Conservation (phyloP, 2,329 filamentous ascomycete genomes). For the Cadophora luteo-olivacea region DNA sequence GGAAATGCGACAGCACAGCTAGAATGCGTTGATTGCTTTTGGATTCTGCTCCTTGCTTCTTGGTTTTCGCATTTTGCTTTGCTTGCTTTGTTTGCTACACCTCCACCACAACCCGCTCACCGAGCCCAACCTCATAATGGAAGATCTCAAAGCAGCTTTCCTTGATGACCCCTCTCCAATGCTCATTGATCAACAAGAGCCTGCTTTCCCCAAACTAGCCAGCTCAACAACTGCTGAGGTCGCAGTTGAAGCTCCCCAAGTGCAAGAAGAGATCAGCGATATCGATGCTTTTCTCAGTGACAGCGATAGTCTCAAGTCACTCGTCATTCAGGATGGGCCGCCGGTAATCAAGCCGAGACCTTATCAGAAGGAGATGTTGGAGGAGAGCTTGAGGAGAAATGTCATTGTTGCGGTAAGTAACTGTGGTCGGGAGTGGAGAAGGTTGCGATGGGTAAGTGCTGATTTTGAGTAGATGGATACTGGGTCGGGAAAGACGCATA, state of each 20-base stretch:
- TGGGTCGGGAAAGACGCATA: conserved; percentile 78
- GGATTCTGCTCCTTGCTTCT: background rate
- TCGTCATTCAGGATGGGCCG: conserved; percentile 19
- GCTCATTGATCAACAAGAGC: background rate
- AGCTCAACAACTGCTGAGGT: background rate
- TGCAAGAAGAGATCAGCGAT: background rate
- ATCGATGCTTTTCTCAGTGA: conserved; percentile 22
- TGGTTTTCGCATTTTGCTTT: background rate
- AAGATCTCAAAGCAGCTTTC: conserved; percentile 2
- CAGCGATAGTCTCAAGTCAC: conserved; percentile 13
- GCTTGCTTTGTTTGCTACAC: background rate
- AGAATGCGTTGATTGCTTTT: background rate
- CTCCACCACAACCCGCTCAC: background rate
- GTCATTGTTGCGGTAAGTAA: conserved; percentile 72
- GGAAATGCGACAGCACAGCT: background rate
- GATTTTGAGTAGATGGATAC: conserved; percentile 72
- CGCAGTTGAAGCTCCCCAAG: background rate
- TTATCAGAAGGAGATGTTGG: conserved; percentile 80
- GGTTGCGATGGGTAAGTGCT: background rate
- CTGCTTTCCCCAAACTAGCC: background rate
- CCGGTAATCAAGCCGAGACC: conserved; percentile 37
- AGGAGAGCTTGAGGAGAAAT: conserved; percentile 71
- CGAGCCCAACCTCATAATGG: background rate
- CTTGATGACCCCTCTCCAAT: background rate
- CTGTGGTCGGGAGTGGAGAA: background rate